A percentile compares a stretch with the other conserved stretches of the same genome.
Conservation (phyloP, 2,329 filamentous ascomycete species). For the Epichloe hybrida region DNA sequence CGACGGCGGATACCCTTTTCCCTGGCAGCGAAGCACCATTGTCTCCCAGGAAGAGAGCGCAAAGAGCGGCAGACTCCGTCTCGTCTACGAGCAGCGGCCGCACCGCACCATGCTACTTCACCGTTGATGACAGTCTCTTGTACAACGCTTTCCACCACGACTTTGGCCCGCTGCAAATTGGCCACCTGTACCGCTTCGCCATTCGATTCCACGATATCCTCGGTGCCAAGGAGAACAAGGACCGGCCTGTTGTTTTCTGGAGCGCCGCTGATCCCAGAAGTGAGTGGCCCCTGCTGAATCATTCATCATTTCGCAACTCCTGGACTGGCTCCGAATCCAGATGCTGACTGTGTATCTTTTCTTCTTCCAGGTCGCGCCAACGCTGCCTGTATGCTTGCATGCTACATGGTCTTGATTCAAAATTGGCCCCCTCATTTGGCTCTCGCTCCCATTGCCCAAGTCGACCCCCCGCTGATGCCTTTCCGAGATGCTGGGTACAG, state of each 20-base stretch:
- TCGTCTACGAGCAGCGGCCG: constrained; percentile 20
- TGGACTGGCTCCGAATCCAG: neutral
- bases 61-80: constrained; percentile 47
- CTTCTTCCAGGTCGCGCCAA: constrained; percentile 63
- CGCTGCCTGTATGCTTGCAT: constrained; percentile 85
- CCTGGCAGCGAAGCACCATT: constrained; percentile 66
- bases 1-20: constrained; percentile 70
- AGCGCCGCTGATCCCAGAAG: constrained; percentile 84
- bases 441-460: constrained; percentile 87
- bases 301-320: too few species aligned
- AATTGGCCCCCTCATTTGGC: constrained; percentile 94
- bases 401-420: constrained; percentile 98
- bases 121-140: constrained; percentile 77
- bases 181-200: constrained; percentile 91
- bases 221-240: constrained; percentile 79
- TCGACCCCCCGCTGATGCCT: constrained; percentile 95
- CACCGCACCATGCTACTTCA: constrained; percentile 77
- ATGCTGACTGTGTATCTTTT: neutral
- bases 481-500: constrained; percentile 98
- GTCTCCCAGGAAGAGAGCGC: constrained; percentile 26
- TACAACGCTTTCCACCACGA: constrained; percentile 99
- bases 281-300: constrained; percentile 30
- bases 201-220: constrained; percentile 92
- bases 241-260: constrained; percentile 89
- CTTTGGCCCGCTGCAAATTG: constrained; percentile 94